Base-by-base conservation (phyloP, 345 rosid genomes). In the Cardamine occulta region DNA sequence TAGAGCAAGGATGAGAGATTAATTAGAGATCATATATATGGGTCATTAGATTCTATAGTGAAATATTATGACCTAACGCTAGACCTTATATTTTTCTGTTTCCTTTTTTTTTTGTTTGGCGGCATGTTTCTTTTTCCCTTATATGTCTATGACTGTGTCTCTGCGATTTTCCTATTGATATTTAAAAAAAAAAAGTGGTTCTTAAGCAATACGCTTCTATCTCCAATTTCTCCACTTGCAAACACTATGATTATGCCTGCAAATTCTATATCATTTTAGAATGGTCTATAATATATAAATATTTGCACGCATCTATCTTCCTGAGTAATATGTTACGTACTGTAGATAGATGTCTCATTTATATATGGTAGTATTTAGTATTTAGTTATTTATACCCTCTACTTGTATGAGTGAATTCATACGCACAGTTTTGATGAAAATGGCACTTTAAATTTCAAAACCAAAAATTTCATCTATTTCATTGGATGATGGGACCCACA, bases 161-260 rank as follows among this genome's bases (percentile, higher is more conserved):
- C 11, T 66, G 23, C 19, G 44, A 74, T 26, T 26, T 58, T 58
- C 44, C 23, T 56, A 56, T 23, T 64, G 3, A 35, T 56, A 54
- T 6, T 21, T n/a, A 19, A 56, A 5, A 45, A 34, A 47, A 35
- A 75, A 76, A 54, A 8, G 32, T 76, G 57, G 66, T 76, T 76
- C 75, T 63, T 76, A 76, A 76, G 53, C 53, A 34, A 59, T 76
- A 76, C 75, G 80, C 71, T 76, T 70, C 75, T 63, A 35, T 63
- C 71, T 42, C 57, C 40, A 76, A 34, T 15, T 31, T 31, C 64
- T 70, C 75, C 80, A 76, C 80, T 76, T 63, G 80, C 52, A 55
- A 63, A 70, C 75, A 76, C 34, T 54, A 76, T 76, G 80, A 76
- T 76, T 70, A 49, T 63, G 37, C 65, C 59, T 69, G 52, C 70